These are phyloP conservation scores for Leptomonas pyrrhocoris DNA, from an alignment of 208 protist species.

Conservation along the genomic window DNA sequence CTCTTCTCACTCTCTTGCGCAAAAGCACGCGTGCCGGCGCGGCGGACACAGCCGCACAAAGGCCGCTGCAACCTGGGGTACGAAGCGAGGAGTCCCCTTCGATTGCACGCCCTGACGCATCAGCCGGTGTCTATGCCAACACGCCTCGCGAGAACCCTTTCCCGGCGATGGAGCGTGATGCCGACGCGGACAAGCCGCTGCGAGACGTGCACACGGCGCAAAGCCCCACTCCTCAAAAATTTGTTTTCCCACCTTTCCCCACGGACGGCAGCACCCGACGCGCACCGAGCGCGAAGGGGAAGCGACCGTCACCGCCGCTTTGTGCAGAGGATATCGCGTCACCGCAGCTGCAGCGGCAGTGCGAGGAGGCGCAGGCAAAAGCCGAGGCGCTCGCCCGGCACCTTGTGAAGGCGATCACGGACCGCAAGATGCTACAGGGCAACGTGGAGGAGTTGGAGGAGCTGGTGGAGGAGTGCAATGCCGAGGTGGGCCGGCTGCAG, in stretches of 20 bases:
- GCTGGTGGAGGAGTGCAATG: constrained; percentile 61
- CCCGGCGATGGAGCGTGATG: neutral
- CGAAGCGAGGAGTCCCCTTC: neutral
- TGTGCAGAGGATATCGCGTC: neutral
- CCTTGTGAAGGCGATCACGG: constrained; percentile 74
- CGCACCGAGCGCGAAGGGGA: neutral
- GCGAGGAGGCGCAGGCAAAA: constrained; percentile 63
- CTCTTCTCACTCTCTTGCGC: constrained; percentile 35
- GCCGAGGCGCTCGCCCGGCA: constrained; percentile 80
- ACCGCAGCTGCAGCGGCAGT: constrained; percentile 35
- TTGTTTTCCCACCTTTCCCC: neutral
- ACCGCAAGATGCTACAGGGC: constrained; percentile 64
- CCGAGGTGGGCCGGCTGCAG: constrained; percentile 68
- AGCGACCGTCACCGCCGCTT: neutral
- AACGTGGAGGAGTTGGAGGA: constrained; percentile 66
- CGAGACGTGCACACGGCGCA: neutral
- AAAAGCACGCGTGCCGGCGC: constrained; percentile 14
- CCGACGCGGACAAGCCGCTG: neutral
- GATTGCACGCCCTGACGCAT: neutral
- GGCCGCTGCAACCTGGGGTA: neutral
- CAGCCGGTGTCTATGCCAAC: neutral
- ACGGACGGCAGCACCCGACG: neutral
- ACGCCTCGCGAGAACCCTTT: neutral
- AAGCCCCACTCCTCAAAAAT: neutral
- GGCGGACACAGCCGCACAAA: neutral